These are phyloP conservation scores for Hypomontagnella submonticulosa DNA, from an alignment of 495 filamentous ascomycete species.

Conservation along the genomic window DNA sequence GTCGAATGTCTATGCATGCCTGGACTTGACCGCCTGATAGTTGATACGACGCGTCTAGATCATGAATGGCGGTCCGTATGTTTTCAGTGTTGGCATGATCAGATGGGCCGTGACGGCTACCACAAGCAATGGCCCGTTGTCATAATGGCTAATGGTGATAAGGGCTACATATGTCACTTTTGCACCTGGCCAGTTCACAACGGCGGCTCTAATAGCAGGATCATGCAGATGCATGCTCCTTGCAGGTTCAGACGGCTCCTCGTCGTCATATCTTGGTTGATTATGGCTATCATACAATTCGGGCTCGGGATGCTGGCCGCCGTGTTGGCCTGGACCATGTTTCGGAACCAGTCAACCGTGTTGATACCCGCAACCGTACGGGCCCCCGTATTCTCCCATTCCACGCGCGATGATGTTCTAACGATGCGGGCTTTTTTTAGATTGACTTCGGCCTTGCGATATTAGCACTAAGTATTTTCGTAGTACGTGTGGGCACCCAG, in stretches of 20 bases:
- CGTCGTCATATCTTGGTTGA: conserved; percentile 43
- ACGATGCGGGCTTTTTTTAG: conserved; percentile 28
- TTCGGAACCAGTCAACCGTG: conserved; percentile 34
- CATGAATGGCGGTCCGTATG: conserved; percentile 46
- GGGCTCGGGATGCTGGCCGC: conserved; percentile 46
- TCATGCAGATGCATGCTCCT: conserved; percentile 44
- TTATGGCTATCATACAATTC: conserved; percentile 49
- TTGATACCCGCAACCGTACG: conserved; percentile 48
- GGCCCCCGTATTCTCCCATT: conserved; percentile 5
- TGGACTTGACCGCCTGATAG: conserved; percentile 46
- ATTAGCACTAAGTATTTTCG: conserved; percentile 43
- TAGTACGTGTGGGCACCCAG: conserved; percentile 41
- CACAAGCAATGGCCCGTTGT: conserved; percentile 49
- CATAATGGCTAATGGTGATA: conserved; percentile 43
- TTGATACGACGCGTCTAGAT: conserved; percentile 35
- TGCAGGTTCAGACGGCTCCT: conserved; percentile 45
- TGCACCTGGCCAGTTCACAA: conserved; percentile 49
- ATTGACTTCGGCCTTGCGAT: conserved; percentile 48
- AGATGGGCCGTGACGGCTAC: conserved; percentile 36
- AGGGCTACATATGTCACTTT: conserved; percentile 50
- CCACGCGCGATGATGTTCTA: conserved; percentile 12
- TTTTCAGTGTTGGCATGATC: conserved; percentile 47
- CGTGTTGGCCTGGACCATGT: conserved; percentile 48
- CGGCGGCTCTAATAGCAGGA: conserved; percentile 34
- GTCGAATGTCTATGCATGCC: conserved; percentile 44